phyloP scores from a whole-genome alignment of 129 eudicot species.

The Tagetes patula region DNA sequence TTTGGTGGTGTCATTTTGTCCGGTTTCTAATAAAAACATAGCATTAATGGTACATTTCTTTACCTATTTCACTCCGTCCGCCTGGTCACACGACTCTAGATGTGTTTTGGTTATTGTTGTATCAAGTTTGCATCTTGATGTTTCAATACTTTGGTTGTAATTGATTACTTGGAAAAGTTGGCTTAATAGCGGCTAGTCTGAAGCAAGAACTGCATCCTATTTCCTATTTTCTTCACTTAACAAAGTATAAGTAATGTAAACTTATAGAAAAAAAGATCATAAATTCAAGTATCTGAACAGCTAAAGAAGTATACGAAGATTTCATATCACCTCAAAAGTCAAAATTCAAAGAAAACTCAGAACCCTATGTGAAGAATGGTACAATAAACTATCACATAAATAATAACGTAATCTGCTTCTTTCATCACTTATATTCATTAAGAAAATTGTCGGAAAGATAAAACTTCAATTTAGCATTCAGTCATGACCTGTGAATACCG shows the following conservation, averaged over 20 bases:
- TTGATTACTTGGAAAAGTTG: slow-evolving; percentile 1
- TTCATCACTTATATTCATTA: not conserved
- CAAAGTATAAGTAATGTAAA: not conserved
- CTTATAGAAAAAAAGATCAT: not conserved
- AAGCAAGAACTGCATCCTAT: not conserved
- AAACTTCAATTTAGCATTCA: slow-evolving; percentile 11
- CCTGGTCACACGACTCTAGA: not conserved
- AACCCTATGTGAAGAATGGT: slow-evolving; percentile 6
- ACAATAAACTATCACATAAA: slow-evolving; percentile 19
- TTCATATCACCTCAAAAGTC: not conserved
- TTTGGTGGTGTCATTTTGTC: slow-evolving; percentile 7
- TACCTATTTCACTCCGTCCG: not conserved
- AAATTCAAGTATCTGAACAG: slow-evolving; percentile 11
- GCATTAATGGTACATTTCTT: not conserved
- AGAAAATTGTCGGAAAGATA: not conserved
- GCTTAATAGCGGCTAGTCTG: not conserved
- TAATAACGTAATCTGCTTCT: slow-evolving; percentile 10
- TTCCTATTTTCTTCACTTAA: not conserved
- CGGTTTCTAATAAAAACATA: slow-evolving; percentile 25
- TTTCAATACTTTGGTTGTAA: not conserved
- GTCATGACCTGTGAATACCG: slow-evolving; percentile 30
- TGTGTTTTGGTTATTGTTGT: slow-evolving; percentile 13
- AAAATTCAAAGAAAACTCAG: slow-evolving; percentile 1
- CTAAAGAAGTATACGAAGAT: not conserved
- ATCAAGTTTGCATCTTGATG: not conserved